Evolutionary conservation across 305 asterid species (phyloP).

Genomic region (Fraxinus dipetala): DNA sequence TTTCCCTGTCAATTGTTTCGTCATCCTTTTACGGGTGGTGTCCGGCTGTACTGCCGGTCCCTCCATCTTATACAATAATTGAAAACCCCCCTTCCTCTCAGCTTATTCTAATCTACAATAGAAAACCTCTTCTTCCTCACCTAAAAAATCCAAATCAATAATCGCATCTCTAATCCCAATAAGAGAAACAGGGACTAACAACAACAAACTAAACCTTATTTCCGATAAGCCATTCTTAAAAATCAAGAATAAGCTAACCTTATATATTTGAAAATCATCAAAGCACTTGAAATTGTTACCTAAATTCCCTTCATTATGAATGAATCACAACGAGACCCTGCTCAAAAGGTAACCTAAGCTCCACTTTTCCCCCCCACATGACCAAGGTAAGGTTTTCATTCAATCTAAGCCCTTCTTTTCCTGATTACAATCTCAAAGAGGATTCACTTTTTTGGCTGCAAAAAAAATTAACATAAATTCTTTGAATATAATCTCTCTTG

Average conservation of each 20-base stretch:
- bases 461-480: background rate
- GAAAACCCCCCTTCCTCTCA: background rate
- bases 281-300: constrained; percentile 9
- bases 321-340: constrained; percentile 19
- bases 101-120: constrained; percentile 9
- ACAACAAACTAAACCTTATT: background rate
- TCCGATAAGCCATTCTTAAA: background rate
- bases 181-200: background rate
- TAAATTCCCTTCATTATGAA: background rate
- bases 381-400: background rate
- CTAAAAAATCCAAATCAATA: constrained; percentile 38
- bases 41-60: constrained; percentile 2
- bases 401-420: background rate
- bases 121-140: constrained; percentile 31
- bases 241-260: background rate
- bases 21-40: constrained; percentile 30
- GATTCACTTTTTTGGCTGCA: background rate
- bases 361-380: background rate
- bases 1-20: constrained; percentile 42
- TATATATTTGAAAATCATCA: constrained; percentile 9
- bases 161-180: constrained; percentile 30
- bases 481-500: background rate
- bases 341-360: background rate
- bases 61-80: constrained; percentile 22
- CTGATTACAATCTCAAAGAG: background rate